Evolutionary conservation across 176 grass and related monocot species (phyloP).

Genomic region (Zea luxurians): DNA sequence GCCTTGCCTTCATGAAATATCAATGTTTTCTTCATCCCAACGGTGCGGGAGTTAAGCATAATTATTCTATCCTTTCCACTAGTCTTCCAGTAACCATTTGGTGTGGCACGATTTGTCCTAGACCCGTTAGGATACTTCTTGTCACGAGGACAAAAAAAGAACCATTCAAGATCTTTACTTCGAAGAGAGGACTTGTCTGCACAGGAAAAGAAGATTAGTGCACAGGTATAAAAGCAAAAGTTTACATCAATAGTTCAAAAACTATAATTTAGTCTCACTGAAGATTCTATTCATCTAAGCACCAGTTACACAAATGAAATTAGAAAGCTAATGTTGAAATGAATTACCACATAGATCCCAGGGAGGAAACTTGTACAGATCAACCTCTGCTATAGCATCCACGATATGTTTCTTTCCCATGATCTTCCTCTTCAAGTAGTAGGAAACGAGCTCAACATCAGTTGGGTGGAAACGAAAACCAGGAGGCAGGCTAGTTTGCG

Average conservation of each 20-base stretch:
- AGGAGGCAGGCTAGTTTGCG: conserved; percentile 63
- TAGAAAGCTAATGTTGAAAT: conserved; percentile 1
- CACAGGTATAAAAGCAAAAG: background rate
- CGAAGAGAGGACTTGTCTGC: conserved; percentile 67
- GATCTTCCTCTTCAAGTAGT: conserved; percentile 92
- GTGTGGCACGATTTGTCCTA: conserved; percentile 74
- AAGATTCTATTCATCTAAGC: background rate
- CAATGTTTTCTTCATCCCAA: conserved; percentile 85
- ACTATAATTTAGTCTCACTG: background rate
- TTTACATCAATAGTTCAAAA: background rate
- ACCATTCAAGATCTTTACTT: conserved; percentile 88
- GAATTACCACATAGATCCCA: conserved; percentile 90
- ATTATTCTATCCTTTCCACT: conserved; percentile 85
- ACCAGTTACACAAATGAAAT: background rate
- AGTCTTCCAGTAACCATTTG: conserved; percentile 94
- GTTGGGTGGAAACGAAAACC: conserved; percentile 96
- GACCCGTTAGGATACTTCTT: conserved; percentile 85
- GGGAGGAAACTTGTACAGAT: conserved; percentile 86
- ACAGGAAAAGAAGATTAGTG: conserved; percentile 8
- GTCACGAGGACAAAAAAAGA: conserved; percentile 83
- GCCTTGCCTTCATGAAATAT: conserved; percentile 91
- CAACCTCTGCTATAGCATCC: conserved; percentile 68
- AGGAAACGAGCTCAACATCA: conserved; percentile 81
- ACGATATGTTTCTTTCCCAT: conserved; percentile 68
- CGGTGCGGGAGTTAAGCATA: conserved; percentile 52